phyloP scores from a whole-genome alignment of 352 stramenopile species.

The Globisporangium recalcitrans region DNA sequence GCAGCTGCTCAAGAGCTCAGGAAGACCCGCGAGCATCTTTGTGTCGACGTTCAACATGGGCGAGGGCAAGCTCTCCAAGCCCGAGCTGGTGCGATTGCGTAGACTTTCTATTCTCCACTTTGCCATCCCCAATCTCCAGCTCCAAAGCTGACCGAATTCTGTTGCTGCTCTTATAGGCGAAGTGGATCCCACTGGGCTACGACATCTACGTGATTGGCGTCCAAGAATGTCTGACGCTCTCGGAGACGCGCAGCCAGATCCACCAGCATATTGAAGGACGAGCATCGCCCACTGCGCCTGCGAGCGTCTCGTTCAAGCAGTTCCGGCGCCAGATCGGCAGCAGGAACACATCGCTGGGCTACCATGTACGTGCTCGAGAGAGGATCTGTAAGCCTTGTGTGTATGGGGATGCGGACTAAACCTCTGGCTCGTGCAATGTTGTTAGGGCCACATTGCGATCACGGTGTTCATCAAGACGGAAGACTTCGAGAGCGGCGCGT shows the following conservation, averaged over 20 bases:
- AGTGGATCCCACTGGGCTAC: conserved; percentile 82
- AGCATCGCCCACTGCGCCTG: conserved; percentile 16
- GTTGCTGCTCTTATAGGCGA: conserved; percentile 25
- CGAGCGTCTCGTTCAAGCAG: conserved; percentile 35
- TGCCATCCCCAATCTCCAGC: background rate
- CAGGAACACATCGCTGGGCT: conserved; percentile 75
- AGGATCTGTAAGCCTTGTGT: too few species aligned
- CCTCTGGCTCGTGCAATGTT: background rate
- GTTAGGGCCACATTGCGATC: conserved; percentile 79
- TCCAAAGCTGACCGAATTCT: background rate
- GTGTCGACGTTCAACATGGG: conserved; percentile 86
- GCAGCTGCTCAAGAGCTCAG: conserved; percentile 29
- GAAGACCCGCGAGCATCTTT: conserved; percentile 58
- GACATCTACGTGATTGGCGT: conserved; percentile 90
- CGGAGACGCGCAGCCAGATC: conserved; percentile 54
- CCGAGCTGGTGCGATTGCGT: conserved; percentile 25
- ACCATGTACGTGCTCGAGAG: conserved; percentile 60
- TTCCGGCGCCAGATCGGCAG: conserved; percentile 79
- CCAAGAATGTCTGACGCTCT: conserved; percentile 84
- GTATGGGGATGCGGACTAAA: background rate
- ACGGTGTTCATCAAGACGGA: conserved; percentile 70
- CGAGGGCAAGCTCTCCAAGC: conserved; percentile 51
- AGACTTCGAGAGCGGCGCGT: conserved; percentile 65
- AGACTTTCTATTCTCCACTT: background rate
- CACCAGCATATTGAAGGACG: conserved; percentile 57